Conservation (phyloP, 805 yeast species). For the Candida maesae region DNA sequence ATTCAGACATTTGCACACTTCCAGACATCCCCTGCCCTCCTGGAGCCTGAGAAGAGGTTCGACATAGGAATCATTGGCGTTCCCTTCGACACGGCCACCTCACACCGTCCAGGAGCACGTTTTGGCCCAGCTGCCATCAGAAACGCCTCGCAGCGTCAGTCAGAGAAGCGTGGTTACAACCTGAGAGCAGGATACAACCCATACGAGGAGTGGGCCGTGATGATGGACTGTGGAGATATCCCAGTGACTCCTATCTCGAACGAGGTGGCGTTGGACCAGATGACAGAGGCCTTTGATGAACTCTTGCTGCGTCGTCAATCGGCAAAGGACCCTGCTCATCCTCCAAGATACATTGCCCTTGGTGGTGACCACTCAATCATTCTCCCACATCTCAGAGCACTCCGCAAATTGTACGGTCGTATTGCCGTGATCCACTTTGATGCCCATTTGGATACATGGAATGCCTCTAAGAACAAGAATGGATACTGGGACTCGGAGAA, state of each 20-base stretch:
- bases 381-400: slow-evolving; percentile 65
- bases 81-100: slow-evolving; percentile 80
- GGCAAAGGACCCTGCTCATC: slow-evolving; percentile 30
- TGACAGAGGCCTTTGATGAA: slow-evolving; percentile 54
- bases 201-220: slow-evolving; percentile 45
- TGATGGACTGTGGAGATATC: slow-evolving; percentile 64
- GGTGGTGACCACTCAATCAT: slow-evolving; percentile 83
- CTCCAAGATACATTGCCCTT: slow-evolving; percentile 62
- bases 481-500: slow-evolving; percentile 48
- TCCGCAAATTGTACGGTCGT: slow-evolving; percentile 55
- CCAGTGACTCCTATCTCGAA: slow-evolving; percentile 66
- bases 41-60: not conserved
- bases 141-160: slow-evolving; percentile 65
- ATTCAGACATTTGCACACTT: slow-evolving; percentile 1
- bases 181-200: slow-evolving; percentile 58
- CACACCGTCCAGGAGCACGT: slow-evolving; percentile 78
- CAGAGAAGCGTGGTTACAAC: slow-evolving; percentile 63
- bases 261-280: slow-evolving; percentile 54
- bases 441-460: slow-evolving; percentile 83
- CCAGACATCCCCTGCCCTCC: not conserved
- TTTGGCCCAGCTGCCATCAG: slow-evolving; percentile 77
- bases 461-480: slow-evolving; percentile 59
- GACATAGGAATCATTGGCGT: slow-evolving; percentile 61
- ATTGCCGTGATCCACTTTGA: slow-evolving; percentile 75
- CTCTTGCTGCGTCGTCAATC: slow-evolving; percentile 34